Evolutionary conservation across 768 basidiomycete species (phyloP), one percentile per base, ranked within the genome.

Genomic region (Rhodotorula taiwanensis): DNA sequence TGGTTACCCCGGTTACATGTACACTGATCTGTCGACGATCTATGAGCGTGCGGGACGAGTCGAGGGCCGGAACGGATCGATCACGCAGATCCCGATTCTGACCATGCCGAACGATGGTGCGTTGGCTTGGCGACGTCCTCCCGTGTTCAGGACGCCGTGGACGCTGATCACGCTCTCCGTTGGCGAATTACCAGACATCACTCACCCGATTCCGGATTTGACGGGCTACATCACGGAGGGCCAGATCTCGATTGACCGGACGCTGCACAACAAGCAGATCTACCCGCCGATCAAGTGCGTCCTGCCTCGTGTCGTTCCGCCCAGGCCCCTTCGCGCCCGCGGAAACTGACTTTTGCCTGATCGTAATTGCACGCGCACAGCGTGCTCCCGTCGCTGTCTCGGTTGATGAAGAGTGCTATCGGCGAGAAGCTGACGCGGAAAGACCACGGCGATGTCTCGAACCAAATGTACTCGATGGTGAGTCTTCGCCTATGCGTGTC

Each of bases 201-300:
- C 95, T n/a, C 95, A 99, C 78, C 95, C 95, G 63, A 97, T 99
- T 78, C 94, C 94, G 74, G 94, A 97, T 83, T 81, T 98, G 77
- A 98, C 94, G 68, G 95, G 95, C 56, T 99, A 98, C 78, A 99
- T 99, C 77, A 93, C 93, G 54, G 94, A 98, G 81, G 95, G 95
- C 54, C 95, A 99, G 79, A 95, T 99, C 79, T 94, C 86, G 76
- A 88, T 99, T 74, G 95, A 99, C 80, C 86, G 95, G 69, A 90
- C 95, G 76, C 80, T 99, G 76, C 81, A 95, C 82, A 97, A 99
- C 80, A 81, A 87, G 72, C 90, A 92, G 64, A 93, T 98, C 75
- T 98, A 97, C 79, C 95, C 95, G 41, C 95, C 95, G 53, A 98
- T 99, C 81, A 99, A 99, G 63, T 65, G 52, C 53, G 63, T 30